Base-by-base conservation (phyloP, 148 eudicot species). In the Linanthus parryae region DNA sequence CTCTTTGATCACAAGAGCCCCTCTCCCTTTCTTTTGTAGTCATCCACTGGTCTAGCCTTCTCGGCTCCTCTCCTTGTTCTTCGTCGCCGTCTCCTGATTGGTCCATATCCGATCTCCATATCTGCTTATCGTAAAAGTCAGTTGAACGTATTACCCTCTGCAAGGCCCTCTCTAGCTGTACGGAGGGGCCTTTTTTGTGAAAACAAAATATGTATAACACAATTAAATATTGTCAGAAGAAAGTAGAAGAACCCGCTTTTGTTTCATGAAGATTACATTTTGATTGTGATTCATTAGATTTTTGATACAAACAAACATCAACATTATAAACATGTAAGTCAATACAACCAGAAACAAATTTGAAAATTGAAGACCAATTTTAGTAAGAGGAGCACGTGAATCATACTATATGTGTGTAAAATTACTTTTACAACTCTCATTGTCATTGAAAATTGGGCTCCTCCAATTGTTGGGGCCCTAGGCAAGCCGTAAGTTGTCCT, bases 1-100 rank as follows among this genome's bases (percentile, higher is more conserved):
- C 71, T 57, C 66, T 73, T 56, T 63, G 79, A 18, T 73, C 81
- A 57, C 61, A 71, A 8, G 84, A 79, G 40, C 48, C 36, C 45
- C 76, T 57, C n/a, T 73, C 67, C n/a, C n/a, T n/a, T n/a, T n/a
- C n/a, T n/a, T n/a, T n/a, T 45, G 38, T 38, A 36, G 54, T 34
- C 17, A 31, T 49, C 68, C 62, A 58, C 43, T 26, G 68, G 36
- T 55, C 61, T 23, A 48, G 52, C 54, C 48, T 57, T 58, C 65
- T 61, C 24, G 54, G 20, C 15, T 54, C 54, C 45, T 52, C 60
- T 58, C 68, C 68, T 29, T 40, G 31, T 21, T 59, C 64, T 47
- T 76, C 46, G 12, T 46, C 22, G 48, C 33, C 48, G 45, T 25
- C n/a, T 15, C 57, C 39, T 58, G 50, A 53, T n/a, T 21, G 65